phyloP scores from a whole-genome alignment of 768 basidiomycete species.

The Xerocomellus amylosporus region DNA sequence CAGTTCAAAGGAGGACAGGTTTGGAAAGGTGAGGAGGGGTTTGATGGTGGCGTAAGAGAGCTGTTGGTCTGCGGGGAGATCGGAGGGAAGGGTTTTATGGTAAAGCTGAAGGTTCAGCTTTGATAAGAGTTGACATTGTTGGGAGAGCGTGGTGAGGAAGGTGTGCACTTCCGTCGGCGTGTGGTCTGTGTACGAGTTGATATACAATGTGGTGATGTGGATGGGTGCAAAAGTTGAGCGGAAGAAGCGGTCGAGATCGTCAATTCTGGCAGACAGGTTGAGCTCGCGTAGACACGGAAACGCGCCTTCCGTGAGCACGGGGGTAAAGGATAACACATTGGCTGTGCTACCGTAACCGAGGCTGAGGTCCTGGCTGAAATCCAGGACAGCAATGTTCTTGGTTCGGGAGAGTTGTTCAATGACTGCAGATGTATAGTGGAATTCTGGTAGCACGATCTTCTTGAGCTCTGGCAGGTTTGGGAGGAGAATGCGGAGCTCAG shows the following conservation, averaged over 20 bases:
- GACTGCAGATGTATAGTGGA: constrained; percentile 45
- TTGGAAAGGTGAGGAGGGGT: constrained; percentile 34
- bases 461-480: constrained; percentile 42
- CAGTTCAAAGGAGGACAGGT: constrained; percentile 34
- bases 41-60: constrained; percentile 37
- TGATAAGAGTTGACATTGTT: constrained; percentile 48
- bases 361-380: constrained; percentile 49
- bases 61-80: constrained; percentile 22
- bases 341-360: constrained; percentile 46
- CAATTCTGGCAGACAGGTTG: constrained; percentile 44
- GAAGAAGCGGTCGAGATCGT: constrained; percentile 47
- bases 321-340: constrained; percentile 46
- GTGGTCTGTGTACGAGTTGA: constrained; percentile 49
- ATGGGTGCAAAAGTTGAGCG: constrained; percentile 42
- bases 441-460: constrained; percentile 51
- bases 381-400: constrained; percentile 43
- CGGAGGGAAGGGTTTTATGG: constrained; percentile 13
- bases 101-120: constrained; percentile 40
- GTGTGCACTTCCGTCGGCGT: constrained; percentile 39
- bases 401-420: constrained; percentile 47
- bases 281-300: constrained; percentile 56
- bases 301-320: constrained; percentile 44
- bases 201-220: constrained; percentile 48
- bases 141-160: constrained; percentile 44
- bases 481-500: constrained; percentile 39